Evolutionary conservation across 768 basidiomycete genomes (phyloP).

Genomic region (Coprinopsis cinerea): DNA sequence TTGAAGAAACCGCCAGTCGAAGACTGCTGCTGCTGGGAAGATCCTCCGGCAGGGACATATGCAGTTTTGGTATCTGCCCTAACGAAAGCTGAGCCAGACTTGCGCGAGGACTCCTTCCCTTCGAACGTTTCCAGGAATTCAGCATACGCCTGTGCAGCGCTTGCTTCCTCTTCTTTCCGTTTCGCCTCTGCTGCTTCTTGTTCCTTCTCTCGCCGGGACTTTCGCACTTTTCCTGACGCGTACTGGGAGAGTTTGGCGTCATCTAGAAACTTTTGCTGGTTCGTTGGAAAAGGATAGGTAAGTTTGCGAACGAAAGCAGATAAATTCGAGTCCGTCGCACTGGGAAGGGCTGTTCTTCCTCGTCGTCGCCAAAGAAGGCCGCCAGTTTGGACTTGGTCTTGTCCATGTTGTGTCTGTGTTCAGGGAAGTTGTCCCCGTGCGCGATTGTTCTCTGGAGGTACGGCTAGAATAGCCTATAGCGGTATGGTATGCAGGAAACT

Average conservation of each 20-base stretch:
- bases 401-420: constrained; percentile 39
- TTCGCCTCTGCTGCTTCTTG: constrained; percentile 90
- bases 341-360: constrained; percentile 83
- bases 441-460: neutral
- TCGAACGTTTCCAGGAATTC: constrained; percentile 86
- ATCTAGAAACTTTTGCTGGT: constrained; percentile 81
- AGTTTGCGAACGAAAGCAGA: constrained; percentile 48
- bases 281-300: constrained; percentile 47
- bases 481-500: too few relatives aligned
- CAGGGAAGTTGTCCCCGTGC: too few relatives aligned
- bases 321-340: constrained; percentile 83
- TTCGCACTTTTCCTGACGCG: constrained; percentile 77
- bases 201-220: constrained; percentile 90
- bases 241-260: constrained; percentile 84
- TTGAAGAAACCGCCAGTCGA: constrained; percentile 5
- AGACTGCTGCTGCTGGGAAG: constrained; percentile 3
- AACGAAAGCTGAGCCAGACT: constrained; percentile 49
- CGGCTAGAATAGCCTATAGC: too few relatives aligned
- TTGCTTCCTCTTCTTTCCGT: constrained; percentile 75
- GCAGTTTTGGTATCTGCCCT: constrained; percentile 50
- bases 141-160: constrained; percentile 72
- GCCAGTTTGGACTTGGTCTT: constrained; percentile 65
- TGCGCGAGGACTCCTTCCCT: constrained; percentile 52
- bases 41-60: constrained; percentile 33
- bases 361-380: constrained; percentile 80